Evolutionary conservation across 148 eudicot species (phyloP).

Genomic region (Dianthus caryophyllus): DNA sequence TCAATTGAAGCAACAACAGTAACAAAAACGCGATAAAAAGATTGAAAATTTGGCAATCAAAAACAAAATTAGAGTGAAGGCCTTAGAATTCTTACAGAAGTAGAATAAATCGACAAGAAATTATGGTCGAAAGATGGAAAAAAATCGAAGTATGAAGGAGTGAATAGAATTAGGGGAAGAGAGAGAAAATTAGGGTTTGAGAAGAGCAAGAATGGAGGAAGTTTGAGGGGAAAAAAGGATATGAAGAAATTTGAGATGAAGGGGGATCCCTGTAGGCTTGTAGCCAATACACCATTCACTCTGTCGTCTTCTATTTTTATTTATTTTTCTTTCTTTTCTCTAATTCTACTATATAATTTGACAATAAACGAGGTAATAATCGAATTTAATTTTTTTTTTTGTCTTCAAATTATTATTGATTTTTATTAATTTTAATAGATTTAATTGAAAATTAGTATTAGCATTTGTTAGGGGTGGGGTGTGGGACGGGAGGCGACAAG

Average conservation of each 20-base stretch:
- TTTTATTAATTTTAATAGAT: no score
- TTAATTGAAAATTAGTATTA: no score
- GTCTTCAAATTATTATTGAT: no score
- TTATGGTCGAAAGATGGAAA: no score
- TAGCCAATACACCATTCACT: conserved; percentile 8
- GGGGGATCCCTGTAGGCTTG: conserved; percentile 7
- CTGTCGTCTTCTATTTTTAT: neutral
- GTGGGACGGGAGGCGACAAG: no score
- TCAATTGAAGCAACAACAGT: neutral
- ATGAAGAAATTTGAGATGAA: conserved; percentile 6
- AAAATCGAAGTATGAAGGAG: no score
- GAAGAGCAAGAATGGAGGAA: conserved; percentile 11
- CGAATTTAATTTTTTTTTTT: no score
- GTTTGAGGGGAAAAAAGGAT: conserved; percentile 5
- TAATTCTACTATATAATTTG: no score
- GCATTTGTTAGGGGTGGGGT: no score
- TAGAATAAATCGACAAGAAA: neutral
- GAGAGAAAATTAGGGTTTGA: conserved; percentile 26
- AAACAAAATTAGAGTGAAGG: neutral
- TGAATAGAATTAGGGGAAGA: neutral
- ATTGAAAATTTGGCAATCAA: neutral
- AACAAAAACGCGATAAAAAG: neutral
- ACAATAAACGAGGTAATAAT: no score
- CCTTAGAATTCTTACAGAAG: conserved; percentile 4
- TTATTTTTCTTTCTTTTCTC: no score